These are phyloP conservation scores for Aschersonia sp. DNA, from an alignment of 2,329 filamentous ascomycete genomes.

Conservation along the genomic window DNA sequence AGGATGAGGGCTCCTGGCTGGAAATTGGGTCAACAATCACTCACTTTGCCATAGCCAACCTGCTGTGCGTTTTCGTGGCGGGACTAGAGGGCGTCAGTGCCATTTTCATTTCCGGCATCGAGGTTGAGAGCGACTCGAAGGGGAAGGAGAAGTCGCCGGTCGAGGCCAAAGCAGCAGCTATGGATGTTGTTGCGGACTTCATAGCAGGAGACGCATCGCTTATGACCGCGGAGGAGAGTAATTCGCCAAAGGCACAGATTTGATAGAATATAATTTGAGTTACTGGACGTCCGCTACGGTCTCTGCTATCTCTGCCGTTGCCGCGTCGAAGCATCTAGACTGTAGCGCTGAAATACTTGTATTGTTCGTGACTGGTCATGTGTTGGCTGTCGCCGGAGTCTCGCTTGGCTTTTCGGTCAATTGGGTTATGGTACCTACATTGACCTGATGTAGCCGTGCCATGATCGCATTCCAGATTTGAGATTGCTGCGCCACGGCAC, in stretches of 20 bases:
- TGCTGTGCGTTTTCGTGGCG: slow-evolving; percentile 82
- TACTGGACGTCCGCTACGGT: too few relatives aligned
- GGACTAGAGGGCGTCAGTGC: slow-evolving; percentile 75
- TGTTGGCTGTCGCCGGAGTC: too few relatives aligned
- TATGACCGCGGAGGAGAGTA: not conserved
- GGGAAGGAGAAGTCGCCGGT: not conserved
- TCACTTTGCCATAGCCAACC: slow-evolving; percentile 85
- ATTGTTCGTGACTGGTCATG: too few relatives aligned
- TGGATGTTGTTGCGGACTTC: not conserved
- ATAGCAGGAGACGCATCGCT: not conserved
- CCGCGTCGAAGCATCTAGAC: too few relatives aligned
- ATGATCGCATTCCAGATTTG: too few relatives aligned
- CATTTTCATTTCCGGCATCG: slow-evolving; percentile 66
- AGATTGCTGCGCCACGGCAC: too few relatives aligned
- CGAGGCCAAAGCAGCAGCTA: not conserved
- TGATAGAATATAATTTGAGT: not conserved
- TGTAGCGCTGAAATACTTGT: too few relatives aligned
- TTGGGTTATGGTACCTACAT: too few relatives aligned
- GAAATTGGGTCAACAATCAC: slow-evolving; percentile 96
- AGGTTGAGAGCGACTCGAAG: slow-evolving; percentile 31
- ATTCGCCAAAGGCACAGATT: not conserved
- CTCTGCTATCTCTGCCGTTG: too few relatives aligned
- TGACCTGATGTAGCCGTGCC: too few relatives aligned
- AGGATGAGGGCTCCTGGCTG: slow-evolving; percentile 91
- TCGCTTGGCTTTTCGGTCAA: too few relatives aligned